These are phyloP conservation scores for Tulasnella sp. DNA, from an alignment of 768 basidiomycete species.

Conservation along the genomic window DNA sequence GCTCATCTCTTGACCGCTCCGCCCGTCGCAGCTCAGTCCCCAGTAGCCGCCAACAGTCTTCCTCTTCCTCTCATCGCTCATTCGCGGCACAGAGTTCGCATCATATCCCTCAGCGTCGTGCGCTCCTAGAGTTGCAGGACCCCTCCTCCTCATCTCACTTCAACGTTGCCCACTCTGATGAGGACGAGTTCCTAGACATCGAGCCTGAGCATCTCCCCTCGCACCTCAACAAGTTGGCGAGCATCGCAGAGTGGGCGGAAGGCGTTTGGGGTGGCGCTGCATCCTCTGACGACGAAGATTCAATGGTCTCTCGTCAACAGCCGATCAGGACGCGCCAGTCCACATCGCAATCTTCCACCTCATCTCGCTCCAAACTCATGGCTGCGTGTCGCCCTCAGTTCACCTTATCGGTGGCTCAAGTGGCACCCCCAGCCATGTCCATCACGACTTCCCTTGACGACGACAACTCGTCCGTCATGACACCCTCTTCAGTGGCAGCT, in stretches of 20 bases:
- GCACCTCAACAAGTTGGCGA: background rate
- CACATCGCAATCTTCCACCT: background rate
- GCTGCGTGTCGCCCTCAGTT: constrained; percentile 3
- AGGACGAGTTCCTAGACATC: background rate
- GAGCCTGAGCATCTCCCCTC: constrained; percentile 1
- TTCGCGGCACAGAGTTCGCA: background rate
- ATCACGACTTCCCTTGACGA: constrained; percentile 7
- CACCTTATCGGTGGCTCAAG: background rate
- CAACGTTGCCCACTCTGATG: background rate
- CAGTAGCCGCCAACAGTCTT: background rate
- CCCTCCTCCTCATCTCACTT: background rate
- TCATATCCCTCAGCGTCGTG: background rate
- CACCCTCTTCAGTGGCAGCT: background rate
- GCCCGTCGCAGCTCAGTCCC: background rate
- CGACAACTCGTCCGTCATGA: constrained; percentile 10
- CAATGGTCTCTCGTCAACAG: background rate
- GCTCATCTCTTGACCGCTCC: background rate
- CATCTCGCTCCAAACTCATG: background rate
- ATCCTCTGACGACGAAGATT: background rate
- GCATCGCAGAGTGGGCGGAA: constrained; percentile 13
- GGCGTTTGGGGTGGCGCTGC: constrained; percentile 2
- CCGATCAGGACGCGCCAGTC: constrained; percentile 1
- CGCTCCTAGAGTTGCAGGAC: constrained; percentile 6
- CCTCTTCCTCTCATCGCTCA: background rate
- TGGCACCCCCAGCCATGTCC: constrained; percentile 14